phyloP scores from a whole-genome alignment of 805 yeast species.

The Wickerhamomyces mucosus region DNA sequence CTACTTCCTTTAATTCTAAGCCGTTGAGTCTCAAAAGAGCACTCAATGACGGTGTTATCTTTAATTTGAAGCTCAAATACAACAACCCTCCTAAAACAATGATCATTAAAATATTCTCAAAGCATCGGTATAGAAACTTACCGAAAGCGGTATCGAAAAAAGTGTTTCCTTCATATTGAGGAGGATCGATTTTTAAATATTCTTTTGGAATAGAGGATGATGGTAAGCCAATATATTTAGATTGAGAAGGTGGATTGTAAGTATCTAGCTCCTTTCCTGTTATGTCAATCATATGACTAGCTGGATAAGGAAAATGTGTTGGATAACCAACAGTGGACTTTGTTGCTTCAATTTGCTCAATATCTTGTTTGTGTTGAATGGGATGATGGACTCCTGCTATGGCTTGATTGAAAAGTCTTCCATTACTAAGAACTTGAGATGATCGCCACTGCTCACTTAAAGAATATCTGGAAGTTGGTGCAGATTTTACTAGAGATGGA shows the following conservation, averaged over 20 bases:
- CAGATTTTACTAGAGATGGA: constrained; percentile 74
- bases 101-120: constrained; percentile 33
- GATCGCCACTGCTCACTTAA: constrained; percentile 34
- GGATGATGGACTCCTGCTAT: constrained; percentile 41
- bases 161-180: constrained; percentile 9
- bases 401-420: constrained; percentile 30
- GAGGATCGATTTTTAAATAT: constrained; percentile 18
- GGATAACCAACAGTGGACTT: constrained; percentile 14
- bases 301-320: constrained; percentile 13
- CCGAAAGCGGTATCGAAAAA: constrained; percentile 19
- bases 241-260: constrained; percentile 10
- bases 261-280: constrained; percentile 7
- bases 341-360: constrained; percentile 3
- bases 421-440: constrained; percentile 26
- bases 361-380: constrained; percentile 4
- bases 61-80: constrained; percentile 20
- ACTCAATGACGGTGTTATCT: constrained; percentile 24
- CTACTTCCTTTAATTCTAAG: constrained; percentile 18
- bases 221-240: constrained; percentile 12
- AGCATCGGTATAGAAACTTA: constrained; percentile 21
- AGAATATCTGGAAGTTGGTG: constrained; percentile 60
- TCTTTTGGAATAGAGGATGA: constrained; percentile 12
- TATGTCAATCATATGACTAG: constrained; percentile 4
- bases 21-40: constrained; percentile 24
- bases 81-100: constrained; percentile 19